Percentiles rank a stretch among this genome's conserved stretches.
Evolutionary conservation across 352 stramenopile species (phyloP).

Genomic region (Pythium dissimile): DNA sequence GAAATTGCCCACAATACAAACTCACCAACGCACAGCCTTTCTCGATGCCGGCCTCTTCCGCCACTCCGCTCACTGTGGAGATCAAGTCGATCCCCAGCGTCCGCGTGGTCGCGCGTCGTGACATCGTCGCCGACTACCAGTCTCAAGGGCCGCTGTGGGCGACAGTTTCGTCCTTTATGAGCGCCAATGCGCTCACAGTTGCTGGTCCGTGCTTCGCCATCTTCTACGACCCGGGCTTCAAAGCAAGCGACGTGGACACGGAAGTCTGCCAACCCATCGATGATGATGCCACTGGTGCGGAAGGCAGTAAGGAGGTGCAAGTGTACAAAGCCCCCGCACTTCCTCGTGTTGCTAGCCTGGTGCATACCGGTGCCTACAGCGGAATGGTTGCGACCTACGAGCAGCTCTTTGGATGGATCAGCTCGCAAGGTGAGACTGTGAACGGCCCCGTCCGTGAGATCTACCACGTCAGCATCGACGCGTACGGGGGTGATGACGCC

Average conservation of each 20-base stretch:
- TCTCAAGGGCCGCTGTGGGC: constrained; percentile 38
- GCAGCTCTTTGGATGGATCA: constrained; percentile 39
- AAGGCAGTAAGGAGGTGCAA: constrained; percentile 17
- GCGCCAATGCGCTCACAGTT: constrained; percentile 13
- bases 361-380: constrained; percentile 30
- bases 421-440: constrained; percentile 22
- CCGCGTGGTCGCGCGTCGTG: constrained; percentile 37
- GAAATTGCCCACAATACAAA: not conserved
- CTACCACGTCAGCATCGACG: constrained; percentile 33
- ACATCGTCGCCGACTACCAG: constrained; percentile 42
- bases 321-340: constrained; percentile 22
- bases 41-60: not conserved
- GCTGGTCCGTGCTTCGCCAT: constrained; percentile 34
- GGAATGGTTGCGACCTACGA: constrained; percentile 27
- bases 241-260: constrained; percentile 40
- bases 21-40: not conserved
- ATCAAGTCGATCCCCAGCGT: constrained; percentile 31
- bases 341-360: constrained; percentile 26
- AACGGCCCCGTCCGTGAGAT: constrained; percentile 36
- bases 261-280: constrained; percentile 48
- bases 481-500: not conserved
- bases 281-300: constrained; percentile 11
- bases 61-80: not conserved
- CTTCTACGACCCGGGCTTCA: constrained; percentile 36
- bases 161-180: constrained; percentile 25